Evolutionary conservation across 805 yeast genomes (phyloP), one percentile per base, ranked within the genome.

Genomic region (Ogataea salicorniae): DNA sequence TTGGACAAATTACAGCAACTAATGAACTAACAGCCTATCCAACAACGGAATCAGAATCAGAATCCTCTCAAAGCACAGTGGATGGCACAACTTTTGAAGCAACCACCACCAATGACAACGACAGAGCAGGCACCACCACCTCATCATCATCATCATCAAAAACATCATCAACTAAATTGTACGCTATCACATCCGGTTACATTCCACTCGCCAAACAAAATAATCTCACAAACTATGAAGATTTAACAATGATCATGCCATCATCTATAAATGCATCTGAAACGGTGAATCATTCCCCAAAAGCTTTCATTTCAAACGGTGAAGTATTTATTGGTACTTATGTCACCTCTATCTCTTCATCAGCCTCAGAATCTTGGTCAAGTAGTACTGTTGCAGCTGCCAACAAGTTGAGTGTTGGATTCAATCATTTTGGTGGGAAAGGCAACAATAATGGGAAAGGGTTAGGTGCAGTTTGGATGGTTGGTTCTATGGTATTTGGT

Each of bases 1-100:
- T 85, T 43, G 87, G 81, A 1, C 73, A 74, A 41, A 71, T 83
- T 3, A 23, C 42, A 8, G 39, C 46, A 16, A 18, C 35, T 9
- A 26, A 43, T 13, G 15, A 22, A 14, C 26, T 37, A 1, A 37
- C 39, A 1, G 14, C 7, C 1, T 17, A 14, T 6, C 26, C 39
- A 20, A 18, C 39, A 26, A 26, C 31, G 13, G 6, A 17, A 11
- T 42, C 39, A 6, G 4, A 13, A 2, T 4, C 23, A 6, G 4
- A 13, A 2, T 4, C 23, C 17, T 40, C 36, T 16, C 6, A 26
- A 13, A 22, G 33, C 13, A 26, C n/a, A 42, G 46, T 37, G 34
- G n/a, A 16, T 41, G 23, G 47, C 7, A 7, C 47, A 11, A 31
- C 49, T 3, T 35, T 39, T 14, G 34, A 34, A 17, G 33, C 34